These are phyloP conservation scores for Penicillium brasilianum DNA, from an alignment of 2,329 filamentous ascomycete genomes.

Conservation along the genomic window DNA sequence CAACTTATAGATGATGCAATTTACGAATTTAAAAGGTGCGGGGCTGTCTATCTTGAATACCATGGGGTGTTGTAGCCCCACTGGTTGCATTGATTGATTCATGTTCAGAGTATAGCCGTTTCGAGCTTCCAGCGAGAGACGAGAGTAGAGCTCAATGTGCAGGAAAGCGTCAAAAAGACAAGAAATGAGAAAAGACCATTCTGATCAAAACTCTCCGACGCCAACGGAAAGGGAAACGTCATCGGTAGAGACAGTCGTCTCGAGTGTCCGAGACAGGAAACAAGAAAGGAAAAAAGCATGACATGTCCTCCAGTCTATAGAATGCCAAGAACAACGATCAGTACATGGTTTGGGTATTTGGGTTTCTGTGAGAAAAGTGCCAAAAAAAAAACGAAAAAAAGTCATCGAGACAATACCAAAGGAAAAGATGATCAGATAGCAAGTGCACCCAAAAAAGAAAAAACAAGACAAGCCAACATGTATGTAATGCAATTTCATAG, in stretches of 20 bases:
- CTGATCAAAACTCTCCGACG: background rate
- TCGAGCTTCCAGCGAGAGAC: constrained; percentile 3
- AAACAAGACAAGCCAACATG: constrained; percentile 15
- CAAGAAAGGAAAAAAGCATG: constrained; percentile 6
- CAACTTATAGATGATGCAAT: background rate
- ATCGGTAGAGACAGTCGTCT: constrained; percentile 4
- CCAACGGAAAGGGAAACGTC: constrained; percentile 2
- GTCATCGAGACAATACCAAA: constrained; percentile 3
- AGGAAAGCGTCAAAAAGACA: background rate
- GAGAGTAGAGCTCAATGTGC: background rate
- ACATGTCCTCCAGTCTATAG: constrained; percentile 30
- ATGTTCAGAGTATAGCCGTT: constrained; percentile 7
- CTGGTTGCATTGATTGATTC: background rate
- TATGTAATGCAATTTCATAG: constrained; percentile 29
- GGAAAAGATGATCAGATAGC: background rate
- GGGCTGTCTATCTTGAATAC: constrained; percentile 17
- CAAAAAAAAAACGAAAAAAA: constrained; percentile 13
- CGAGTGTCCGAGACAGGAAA: background rate
- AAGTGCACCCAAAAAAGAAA: constrained; percentile 5
- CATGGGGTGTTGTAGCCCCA: constrained; percentile 6
- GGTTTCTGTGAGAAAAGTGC: constrained; percentile 27
- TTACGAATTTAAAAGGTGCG: too few species aligned
- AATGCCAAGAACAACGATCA: constrained; percentile 15
- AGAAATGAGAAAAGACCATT: background rate
- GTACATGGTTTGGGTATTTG: constrained; percentile 22